Conservation (phyloP, 2,329 filamentous ascomycete species). For the Xylaria hypoxylon region DNA sequence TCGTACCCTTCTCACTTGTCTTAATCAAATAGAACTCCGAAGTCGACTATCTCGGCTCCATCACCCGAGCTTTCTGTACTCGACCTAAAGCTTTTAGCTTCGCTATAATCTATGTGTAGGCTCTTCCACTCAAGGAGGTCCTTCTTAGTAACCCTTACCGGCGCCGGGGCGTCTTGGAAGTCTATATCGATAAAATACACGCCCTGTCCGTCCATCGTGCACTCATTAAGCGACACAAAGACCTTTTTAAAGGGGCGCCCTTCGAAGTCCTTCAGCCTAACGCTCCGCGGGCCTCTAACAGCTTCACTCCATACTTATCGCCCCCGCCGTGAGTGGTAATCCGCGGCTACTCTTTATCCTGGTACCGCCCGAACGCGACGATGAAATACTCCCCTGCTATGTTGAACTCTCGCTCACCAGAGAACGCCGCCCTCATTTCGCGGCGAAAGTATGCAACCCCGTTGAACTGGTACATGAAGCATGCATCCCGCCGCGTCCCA, state of each 20-base stretch:
- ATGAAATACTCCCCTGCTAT: neutral
- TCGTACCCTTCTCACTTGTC: too few species aligned
- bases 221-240: slow-evolving; percentile 5
- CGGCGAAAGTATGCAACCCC: neutral
- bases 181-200: slow-evolving; percentile 18
- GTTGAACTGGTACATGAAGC: slow-evolving; percentile 10
- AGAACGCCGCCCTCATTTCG: too few species aligned
- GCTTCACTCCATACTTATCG: neutral
- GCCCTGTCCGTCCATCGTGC: neutral
- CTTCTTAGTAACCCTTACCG: neutral
- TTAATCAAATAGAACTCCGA: too few species aligned
- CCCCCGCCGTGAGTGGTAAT: neutral
- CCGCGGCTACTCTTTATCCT: neutral
- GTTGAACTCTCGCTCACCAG: neutral
- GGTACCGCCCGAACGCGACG: neutral
- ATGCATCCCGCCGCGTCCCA: neutral
- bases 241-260: neutral
- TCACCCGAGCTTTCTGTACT: neutral
- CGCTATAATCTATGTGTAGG: neutral
- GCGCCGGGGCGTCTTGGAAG: neutral
- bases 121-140: neutral
- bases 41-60: neutral
- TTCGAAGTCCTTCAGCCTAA: neutral
- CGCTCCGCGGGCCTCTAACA: neutral
- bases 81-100: neutral